phyloP scores from a whole-genome alignment of 352 stramenopile species.

The Globisporangium nunn region DNA sequence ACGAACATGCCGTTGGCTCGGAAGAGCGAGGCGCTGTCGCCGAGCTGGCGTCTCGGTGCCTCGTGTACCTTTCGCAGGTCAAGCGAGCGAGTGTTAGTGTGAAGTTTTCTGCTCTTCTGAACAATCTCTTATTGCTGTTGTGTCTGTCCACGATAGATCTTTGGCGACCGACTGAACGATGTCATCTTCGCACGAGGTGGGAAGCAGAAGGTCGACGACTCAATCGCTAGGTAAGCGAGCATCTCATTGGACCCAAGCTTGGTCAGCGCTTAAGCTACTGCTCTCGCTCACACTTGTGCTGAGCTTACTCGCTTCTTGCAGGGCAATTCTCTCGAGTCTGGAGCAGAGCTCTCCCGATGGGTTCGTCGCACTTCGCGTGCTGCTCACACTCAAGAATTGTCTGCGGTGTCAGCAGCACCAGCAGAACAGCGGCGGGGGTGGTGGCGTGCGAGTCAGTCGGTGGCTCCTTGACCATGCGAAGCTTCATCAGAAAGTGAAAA shows the following conservation, averaged over 20 bases:
- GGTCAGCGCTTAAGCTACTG: background rate
- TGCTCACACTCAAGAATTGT: slow-evolving; percentile 56
- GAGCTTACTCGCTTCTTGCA: background rate
- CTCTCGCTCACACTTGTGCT: background rate
- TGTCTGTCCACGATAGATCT: slow-evolving; percentile 26
- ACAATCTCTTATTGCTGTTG: background rate
- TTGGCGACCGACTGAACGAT: slow-evolving; percentile 46
- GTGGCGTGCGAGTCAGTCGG: slow-evolving; percentile 14
- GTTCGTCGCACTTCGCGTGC: slow-evolving; percentile 32
- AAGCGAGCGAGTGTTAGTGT: background rate
- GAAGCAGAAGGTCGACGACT: slow-evolving; percentile 6
- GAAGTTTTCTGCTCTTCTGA: background rate
- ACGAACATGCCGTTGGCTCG: background rate
- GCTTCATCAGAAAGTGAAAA: slow-evolving; percentile 18
- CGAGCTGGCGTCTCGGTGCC: slow-evolving; percentile 42
- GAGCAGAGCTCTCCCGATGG: slow-evolving; percentile 13
- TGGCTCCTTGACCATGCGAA: slow-evolving; percentile 24
- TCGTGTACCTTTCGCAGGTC: slow-evolving; percentile 63
- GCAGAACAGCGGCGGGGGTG: slow-evolving; percentile 9
- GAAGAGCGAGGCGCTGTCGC: slow-evolving; percentile 11
- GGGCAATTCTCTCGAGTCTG: slow-evolving; percentile 22
- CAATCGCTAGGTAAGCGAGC: slow-evolving; percentile 17
- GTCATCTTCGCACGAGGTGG: slow-evolving; percentile 30
- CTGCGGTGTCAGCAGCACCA: slow-evolving; percentile 32
- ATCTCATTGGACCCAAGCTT: background rate